Percentiles rank a stretch among this genome's conserved stretches.
Conservation (phyloP, 495 filamentous ascomycete species). For the Neurospora sp. region DNA sequence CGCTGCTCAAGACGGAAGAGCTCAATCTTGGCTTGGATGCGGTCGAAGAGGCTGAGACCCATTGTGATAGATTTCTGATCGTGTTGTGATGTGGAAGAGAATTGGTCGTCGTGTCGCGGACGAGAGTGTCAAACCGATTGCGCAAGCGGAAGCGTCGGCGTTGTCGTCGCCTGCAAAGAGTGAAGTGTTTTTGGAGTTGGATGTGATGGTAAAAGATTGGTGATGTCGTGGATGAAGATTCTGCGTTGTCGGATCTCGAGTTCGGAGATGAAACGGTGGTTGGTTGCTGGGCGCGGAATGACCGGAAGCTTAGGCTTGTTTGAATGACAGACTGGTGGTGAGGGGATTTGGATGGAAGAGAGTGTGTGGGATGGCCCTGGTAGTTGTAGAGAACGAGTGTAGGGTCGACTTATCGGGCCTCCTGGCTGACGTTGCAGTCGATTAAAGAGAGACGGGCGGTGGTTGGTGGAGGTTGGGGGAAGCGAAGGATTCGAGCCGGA, state of each 20-base stretch:
- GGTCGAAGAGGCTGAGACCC: constrained; percentile 36
- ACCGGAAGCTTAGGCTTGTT: not conserved
- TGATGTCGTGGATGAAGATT: not conserved
- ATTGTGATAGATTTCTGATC: constrained; percentile 14
- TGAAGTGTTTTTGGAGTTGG: not conserved
- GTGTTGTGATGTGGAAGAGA: not conserved
- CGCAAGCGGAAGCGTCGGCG: not conserved
- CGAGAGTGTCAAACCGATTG: not conserved
- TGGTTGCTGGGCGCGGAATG: not conserved
- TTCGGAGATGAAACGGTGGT: not conserved
- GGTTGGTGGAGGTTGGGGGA: not conserved
- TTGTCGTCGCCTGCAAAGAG: not conserved
- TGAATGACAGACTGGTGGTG: not conserved
- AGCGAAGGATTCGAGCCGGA: not conserved
- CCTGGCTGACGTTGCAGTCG: not conserved
- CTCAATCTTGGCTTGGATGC: constrained; percentile 57
- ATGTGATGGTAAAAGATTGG: not conserved
- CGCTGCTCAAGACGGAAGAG: constrained; percentile 87
- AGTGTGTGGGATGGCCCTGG: not conserved
- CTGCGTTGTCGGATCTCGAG: not conserved
- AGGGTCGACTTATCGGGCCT: not conserved
- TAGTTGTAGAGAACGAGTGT: not conserved
- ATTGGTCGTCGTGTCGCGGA: not conserved
- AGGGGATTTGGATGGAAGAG: not conserved
- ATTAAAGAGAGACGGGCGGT: not conserved